Base-by-base conservation (phyloP, 2,329 filamentous ascomycete genomes). In the Cladosporium sp. region DNA sequence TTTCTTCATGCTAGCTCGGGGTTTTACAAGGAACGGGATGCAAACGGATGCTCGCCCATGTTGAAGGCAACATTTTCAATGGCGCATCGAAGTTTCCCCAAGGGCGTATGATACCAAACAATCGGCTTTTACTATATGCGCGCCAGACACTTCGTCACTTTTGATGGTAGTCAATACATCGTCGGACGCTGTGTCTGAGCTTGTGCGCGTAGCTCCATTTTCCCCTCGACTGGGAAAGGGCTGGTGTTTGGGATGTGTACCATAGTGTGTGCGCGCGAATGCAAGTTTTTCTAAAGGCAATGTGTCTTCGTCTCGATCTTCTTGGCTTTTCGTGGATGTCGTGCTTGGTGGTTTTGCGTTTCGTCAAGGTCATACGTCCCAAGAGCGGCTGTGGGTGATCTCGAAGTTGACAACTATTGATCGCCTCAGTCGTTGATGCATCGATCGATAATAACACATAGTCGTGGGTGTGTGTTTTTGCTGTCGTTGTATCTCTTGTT, bases 1-100 rank as follows among this genome's bases (percentile, higher is more conserved):
- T 45, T 55, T 55, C 51, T 36, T 55, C 51, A 55, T 55, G 51
- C 51, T 55, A 55, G 51, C 51, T 55, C 51, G 28, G 51, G 51
- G 34, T 43, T 51, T 40, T 36, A 34, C n/a, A 55, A 25, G 51
- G 51, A 38, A 55, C 15, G 38, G 39, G 14, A 28, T 43, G n/a
- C 51, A n/a, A 22, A 25, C 20, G 30, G 30, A 38, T 30, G 34
- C 37, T 38, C 25, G 30, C 47, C 47, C 20, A 25, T 25, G 25
- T 38, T 51, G 28, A 12, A 22, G 15, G n/a, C 30, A n/a, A 37
- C 28, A 22, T 37, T 51, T 12, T 25, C 17, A 25, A 25, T n/a
- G 36, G 30, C 34, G 49, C 49, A 51, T 51, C 49, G 49, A 39
- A 25, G 25, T n/a, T 34, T 39, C 14, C 49, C 49, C 17, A 28